Evolutionary conservation across 768 basidiomycete species (phyloP).

Genomic region (Lactifluus echinatus): DNA sequence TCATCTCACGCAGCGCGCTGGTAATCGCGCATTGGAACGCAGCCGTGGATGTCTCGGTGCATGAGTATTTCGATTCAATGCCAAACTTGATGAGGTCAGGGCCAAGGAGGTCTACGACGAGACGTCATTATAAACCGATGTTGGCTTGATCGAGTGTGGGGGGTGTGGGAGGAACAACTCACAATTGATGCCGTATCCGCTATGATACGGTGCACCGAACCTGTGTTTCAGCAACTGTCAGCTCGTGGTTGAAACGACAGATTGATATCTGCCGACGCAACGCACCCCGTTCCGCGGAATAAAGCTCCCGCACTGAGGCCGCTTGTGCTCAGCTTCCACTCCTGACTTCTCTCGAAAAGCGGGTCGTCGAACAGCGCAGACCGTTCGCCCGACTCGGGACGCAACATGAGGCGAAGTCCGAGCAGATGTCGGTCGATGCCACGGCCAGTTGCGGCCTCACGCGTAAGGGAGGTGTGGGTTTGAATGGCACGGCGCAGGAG

Average conservation of each 20-base stretch:
- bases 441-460: constrained; percentile 68
- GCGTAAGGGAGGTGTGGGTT: constrained; percentile 62
- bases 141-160: not conserved
- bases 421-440: constrained; percentile 92
- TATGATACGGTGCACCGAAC: constrained; percentile 72
- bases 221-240: constrained; percentile 27
- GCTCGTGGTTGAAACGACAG: not conserved
- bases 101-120: constrained; percentile 63
- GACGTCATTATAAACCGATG: constrained; percentile 20
- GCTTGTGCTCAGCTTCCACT: constrained; percentile 88
- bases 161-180: constrained; percentile 30
- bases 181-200: constrained; percentile 96
- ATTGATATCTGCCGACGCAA: not conserved
- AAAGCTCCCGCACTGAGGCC: constrained; percentile 77
- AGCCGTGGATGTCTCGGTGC: constrained; percentile 58
- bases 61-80: constrained; percentile 81
- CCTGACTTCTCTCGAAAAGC: constrained; percentile 61
- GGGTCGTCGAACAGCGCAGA: constrained; percentile 68
- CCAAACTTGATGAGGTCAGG: constrained; percentile 81
- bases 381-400: constrained; percentile 43
- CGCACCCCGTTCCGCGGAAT: constrained; percentile 82
- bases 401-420: constrained; percentile 63
- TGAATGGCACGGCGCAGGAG: constrained; percentile 61
- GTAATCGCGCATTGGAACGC: constrained; percentile 53
- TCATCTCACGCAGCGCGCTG: constrained; percentile 64